Conservation (phyloP, 495 filamentous ascomycete species). For the Pseudotulostoma volvatum region DNA sequence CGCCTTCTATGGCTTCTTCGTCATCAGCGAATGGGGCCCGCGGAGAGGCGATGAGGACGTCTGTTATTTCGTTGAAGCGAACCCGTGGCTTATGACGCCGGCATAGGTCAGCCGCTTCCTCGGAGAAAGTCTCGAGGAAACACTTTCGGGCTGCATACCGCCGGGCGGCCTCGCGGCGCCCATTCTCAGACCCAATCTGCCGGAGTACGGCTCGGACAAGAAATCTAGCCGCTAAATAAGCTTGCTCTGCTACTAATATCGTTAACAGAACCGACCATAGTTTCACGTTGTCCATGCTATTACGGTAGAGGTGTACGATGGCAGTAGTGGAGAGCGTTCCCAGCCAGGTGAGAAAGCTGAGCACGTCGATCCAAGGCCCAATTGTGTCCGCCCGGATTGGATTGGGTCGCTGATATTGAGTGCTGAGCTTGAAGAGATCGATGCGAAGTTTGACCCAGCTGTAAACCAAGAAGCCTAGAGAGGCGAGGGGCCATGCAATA, state of each 20-base stretch:
- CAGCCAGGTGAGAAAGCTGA: slow-evolving; percentile 81
- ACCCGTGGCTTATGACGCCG: background rate
- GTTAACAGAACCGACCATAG: slow-evolving; percentile 60
- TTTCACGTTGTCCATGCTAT: slow-evolving; percentile 37
- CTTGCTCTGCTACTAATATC: slow-evolving; percentile 67
- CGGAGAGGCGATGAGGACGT: background rate
- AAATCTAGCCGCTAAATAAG: slow-evolving; percentile 56
- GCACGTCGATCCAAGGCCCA: slow-evolving; percentile 71
- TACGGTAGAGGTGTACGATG: slow-evolving; percentile 71
- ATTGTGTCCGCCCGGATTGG: slow-evolving; percentile 84
- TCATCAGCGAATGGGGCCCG: background rate
- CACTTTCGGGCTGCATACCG: slow-evolving; percentile 54
- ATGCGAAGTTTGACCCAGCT: slow-evolving; percentile 90
- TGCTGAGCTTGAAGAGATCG: slow-evolving; percentile 83
- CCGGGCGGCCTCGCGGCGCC: slow-evolving; percentile 58
- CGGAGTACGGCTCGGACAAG: slow-evolving; percentile 46
- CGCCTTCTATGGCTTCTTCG: background rate
- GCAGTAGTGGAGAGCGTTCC: slow-evolving; percentile 73
- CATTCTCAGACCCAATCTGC: slow-evolving; percentile 61
- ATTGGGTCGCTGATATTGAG: slow-evolving; percentile 73
- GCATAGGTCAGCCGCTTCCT: background rate
- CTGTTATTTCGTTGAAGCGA: background rate
- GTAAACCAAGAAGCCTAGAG: slow-evolving; percentile 75
- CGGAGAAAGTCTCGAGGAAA: slow-evolving; percentile 32
- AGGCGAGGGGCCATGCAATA: slow-evolving; percentile 79